Evolutionary conservation across 129 eudicot species (phyloP).

Genomic region (Centella asiatica): DNA sequence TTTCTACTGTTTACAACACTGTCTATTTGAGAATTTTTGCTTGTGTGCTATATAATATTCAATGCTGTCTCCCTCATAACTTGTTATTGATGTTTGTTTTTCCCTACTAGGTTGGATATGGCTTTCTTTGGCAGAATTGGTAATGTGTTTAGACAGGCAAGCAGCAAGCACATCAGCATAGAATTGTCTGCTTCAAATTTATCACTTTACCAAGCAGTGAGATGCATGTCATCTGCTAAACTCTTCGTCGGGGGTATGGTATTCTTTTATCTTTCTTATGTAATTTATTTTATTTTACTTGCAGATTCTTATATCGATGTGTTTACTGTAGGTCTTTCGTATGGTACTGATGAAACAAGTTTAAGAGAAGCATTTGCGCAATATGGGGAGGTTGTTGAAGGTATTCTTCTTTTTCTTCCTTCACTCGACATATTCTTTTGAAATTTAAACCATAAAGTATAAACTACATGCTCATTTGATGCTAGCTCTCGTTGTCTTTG

Average conservation of each 20-base stretch:
- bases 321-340: slow-evolving; percentile 30
- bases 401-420: slow-evolving; percentile 13
- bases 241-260: slow-evolving; percentile 70
- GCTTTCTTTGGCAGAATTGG: slow-evolving; percentile 60
- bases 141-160: slow-evolving; percentile 52
- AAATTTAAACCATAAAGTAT: no score
- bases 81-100: not conserved
- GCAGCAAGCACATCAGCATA: slow-evolving; percentile 33
- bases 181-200: slow-evolving; percentile 46
- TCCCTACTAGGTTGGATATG: slow-evolving; percentile 42
- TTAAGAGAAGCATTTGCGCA: slow-evolving; percentile 39
- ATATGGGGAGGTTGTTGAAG: slow-evolving; percentile 37
- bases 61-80: no score
- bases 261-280: not conserved
- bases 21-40: no score
- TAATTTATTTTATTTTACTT: not conserved
- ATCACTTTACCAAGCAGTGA: slow-evolving; percentile 48
- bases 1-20: no score
- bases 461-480: no score
- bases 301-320: not conserved
- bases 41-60: no score
- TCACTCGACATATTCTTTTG: not conserved
- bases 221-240: slow-evolving; percentile 86
- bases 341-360: slow-evolving; percentile 36
- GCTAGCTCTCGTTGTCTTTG: no score